Conservation (phyloP, 495 filamentous ascomycete genomes). For the Neurospora sp. region DNA sequence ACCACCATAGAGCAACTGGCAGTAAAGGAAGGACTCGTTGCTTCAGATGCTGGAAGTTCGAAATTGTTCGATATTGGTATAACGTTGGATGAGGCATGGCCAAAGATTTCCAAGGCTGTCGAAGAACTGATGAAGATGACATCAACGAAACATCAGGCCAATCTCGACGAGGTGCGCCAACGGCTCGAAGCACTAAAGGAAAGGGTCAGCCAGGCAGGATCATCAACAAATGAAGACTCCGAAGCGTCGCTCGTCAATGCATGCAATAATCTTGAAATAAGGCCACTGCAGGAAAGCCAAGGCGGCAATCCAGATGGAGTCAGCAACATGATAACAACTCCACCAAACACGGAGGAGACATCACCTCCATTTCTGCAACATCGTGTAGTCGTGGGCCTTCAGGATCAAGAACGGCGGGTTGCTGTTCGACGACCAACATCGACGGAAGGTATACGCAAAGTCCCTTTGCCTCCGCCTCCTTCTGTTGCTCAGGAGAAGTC, state of each 20-base stretch:
- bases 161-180: background rate
- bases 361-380: background rate
- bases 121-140: background rate
- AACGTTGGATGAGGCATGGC: background rate
- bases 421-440: conserved; percentile 27
- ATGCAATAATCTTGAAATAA: background rate
- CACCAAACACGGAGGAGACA: background rate
- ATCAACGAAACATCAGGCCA: background rate
- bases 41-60: background rate
- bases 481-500: conserved; percentile 31
- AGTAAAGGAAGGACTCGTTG: background rate
- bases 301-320: background rate
- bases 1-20: background rate
- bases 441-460: conserved; percentile 6
- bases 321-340: background rate
- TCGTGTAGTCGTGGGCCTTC: background rate
- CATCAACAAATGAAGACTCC: background rate
- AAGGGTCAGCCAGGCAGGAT: background rate
- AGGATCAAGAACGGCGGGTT: conserved; percentile 21
- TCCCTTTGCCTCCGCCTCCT: conserved; percentile 7
- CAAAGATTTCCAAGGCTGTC: background rate
- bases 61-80: background rate
- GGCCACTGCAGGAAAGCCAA: background rate
- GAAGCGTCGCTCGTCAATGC: background rate
- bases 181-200: background rate